Conservation (phyloP, 129 eudicot genomes). For the Pulicaria dysenterica region DNA sequence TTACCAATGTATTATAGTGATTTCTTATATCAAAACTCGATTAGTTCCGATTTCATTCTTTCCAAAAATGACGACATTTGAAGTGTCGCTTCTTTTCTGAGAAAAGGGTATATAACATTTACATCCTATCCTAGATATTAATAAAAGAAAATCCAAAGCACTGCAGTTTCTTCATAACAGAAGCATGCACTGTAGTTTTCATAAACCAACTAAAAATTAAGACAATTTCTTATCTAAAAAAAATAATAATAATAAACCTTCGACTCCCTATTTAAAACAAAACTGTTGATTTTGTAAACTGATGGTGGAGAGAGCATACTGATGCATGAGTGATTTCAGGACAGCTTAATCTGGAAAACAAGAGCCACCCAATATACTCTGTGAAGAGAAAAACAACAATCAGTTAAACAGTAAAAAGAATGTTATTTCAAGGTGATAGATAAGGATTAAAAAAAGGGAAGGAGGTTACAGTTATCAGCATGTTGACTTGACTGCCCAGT, state of each 20-base stretch:
- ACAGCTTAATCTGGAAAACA: conserved; percentile 22
- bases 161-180: conserved; percentile 8
- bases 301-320: background rate
- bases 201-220: background rate
- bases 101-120: no score
- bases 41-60: no score
- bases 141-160: conserved; percentile 10
- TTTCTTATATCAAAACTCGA: no score
- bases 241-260: background rate
- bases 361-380: background rate
- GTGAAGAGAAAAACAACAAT: conserved; percentile 3
- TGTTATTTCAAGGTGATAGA: background rate
- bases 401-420: background rate
- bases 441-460: background rate
- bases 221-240: conserved; percentile 15
- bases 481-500: conserved; percentile 67
- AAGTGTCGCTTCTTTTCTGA: no score
- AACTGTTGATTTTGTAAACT: background rate
- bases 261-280: background rate
- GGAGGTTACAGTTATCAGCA: conserved; percentile 43
- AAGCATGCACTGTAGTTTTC: background rate
- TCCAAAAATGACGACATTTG: no score
- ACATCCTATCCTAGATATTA: background rate
- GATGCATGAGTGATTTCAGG: conserved; percentile 1
- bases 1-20: no score